phyloP scores from a whole-genome alignment of 192 early-diverging fungal species.

The Coemansia sp. region DNA sequence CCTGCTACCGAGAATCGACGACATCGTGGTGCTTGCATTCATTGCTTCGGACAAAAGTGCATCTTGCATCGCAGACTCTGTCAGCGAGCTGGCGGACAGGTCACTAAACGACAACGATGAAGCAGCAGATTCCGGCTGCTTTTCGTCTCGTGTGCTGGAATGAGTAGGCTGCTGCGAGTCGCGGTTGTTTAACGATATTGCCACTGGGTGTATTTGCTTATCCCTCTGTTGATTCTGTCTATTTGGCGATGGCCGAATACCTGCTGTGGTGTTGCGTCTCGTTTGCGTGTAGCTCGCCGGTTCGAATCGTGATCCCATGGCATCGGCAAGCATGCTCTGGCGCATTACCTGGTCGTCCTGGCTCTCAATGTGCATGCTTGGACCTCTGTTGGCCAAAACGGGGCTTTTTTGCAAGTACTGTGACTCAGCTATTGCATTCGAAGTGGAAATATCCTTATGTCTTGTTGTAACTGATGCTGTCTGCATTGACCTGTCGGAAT shows the following conservation, averaged over 20 bases:
- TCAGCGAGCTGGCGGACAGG: conserved; percentile 44
- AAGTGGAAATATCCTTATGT: background rate
- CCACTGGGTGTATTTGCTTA: background rate
- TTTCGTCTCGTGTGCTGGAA: background rate
- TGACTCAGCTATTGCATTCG: background rate
- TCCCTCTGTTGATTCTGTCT: background rate
- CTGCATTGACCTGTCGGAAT: conserved; percentile 15
- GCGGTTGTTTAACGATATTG: background rate
- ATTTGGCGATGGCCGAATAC: background rate
- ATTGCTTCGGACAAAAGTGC: conserved; percentile 46
- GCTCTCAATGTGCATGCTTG: background rate
- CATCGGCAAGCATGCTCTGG: conserved; percentile 47
- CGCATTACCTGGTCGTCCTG: conserved; percentile 11
- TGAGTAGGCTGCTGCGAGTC: background rate
- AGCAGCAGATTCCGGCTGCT: conserved; percentile 3
- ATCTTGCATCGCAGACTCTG: conserved; percentile 54
- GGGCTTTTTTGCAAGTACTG: background rate
- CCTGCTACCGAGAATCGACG: conserved; percentile 39
- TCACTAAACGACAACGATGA: conserved; percentile 48
- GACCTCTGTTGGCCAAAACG: background rate
- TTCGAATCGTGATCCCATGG: conserved; percentile 29
- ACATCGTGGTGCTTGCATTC: conserved; percentile 46
- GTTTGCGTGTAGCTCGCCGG: background rate
- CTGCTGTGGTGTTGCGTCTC: background rate
- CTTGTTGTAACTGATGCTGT: conserved; percentile 4